Conservation (phyloP, 108 stramenopile genomes). For the Pseudonitzschia multistriata region DNA sequence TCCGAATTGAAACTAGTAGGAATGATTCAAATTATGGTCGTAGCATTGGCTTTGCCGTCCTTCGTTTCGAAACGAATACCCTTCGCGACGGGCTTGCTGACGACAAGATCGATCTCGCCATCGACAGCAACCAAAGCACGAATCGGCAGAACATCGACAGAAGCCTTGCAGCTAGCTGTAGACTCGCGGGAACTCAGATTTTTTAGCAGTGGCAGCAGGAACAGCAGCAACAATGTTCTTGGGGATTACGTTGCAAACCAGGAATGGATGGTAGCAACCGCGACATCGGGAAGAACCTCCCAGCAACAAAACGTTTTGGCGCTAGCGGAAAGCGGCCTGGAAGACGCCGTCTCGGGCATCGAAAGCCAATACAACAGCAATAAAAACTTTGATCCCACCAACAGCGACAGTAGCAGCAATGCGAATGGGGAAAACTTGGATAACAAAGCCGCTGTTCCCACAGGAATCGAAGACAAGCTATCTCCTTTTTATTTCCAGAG, state of each 20-base stretch:
- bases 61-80: constrained; percentile 6
- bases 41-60: neutral
- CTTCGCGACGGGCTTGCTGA: neutral
- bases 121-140: neutral
- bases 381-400: neutral
- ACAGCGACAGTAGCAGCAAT: neutral
- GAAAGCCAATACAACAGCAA: neutral
- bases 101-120: neutral
- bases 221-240: constrained; percentile 15
- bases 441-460: neutral
- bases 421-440: neutral
- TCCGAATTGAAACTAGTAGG: neutral
- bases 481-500: constrained; percentile 3
- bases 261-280: constrained; percentile 7
- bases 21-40: constrained; percentile 6
- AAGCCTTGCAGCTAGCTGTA: constrained; percentile 25
- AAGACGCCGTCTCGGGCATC: neutral
- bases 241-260: neutral
- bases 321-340: neutral
- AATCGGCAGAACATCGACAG: neutral
- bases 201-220: constrained; percentile 22
- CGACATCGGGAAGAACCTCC: neutral
- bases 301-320: constrained; percentile 1
- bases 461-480: neutral
- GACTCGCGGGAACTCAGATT: constrained; percentile 60